Percentiles rank a stretch among this genome's conserved stretches.
phyloP scores from a whole-genome alignment of 2,329 filamentous ascomycete species.

The Pestalotiopsis sp. region DNA sequence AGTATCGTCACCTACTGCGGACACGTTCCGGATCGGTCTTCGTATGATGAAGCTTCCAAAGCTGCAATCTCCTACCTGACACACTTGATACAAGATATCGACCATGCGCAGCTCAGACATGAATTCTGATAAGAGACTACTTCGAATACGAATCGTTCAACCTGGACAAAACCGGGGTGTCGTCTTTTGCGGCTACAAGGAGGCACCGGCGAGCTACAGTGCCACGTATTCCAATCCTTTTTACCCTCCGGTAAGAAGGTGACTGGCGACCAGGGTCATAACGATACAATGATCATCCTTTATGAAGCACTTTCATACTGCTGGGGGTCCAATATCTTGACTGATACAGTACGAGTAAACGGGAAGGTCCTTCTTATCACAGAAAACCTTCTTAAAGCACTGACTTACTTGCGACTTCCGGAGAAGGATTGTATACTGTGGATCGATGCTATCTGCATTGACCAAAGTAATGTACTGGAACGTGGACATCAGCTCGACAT shows the following conservation, averaged over 20 bases:
- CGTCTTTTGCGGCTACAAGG: not conserved
- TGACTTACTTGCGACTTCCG: not conserved
- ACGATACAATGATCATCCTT: not conserved
- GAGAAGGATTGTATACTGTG: not conserved
- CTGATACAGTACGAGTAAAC: not conserved
- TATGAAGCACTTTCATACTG: not conserved
- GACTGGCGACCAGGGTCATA: not conserved
- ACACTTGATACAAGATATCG: not conserved
- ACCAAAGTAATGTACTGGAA: not conserved
- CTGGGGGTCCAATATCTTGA: not conserved
- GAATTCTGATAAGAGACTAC: not conserved
- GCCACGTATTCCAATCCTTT: not conserved
- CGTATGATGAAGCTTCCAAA: not conserved
- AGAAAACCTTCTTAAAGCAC: not conserved
- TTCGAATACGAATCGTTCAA: not conserved
- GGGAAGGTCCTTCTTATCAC: not conserved
- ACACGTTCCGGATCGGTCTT: too few relatives aligned
- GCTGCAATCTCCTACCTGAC: not conserved
- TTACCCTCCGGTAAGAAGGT: not conserved
- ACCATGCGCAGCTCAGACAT: not conserved
- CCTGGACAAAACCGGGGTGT: not conserved
- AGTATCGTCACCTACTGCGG: too few relatives aligned
- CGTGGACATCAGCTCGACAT: not conserved
- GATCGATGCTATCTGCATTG: not conserved
- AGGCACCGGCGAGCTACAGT: not conserved